phyloP scores from a whole-genome alignment of 495 filamentous ascomycete species.

The Penicillium arizonense region DNA sequence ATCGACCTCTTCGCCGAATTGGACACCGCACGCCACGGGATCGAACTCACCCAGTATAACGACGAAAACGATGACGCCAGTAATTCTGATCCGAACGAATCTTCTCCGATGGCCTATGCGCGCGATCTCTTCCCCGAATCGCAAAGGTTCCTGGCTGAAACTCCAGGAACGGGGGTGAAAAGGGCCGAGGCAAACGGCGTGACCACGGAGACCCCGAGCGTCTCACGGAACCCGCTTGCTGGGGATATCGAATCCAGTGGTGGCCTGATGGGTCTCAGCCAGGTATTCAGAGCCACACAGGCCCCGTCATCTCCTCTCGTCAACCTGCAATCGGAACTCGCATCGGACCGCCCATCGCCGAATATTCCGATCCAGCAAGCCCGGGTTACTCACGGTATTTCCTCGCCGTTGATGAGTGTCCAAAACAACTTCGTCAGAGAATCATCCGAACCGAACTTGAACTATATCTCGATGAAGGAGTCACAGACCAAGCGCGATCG shows the following conservation, averaged over 20 bases:
- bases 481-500: slow-evolving; percentile 43
- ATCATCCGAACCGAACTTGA: slow-evolving; percentile 45
- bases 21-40: slow-evolving; percentile 24
- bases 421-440: slow-evolving; percentile 35
- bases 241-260: slow-evolving; percentile 39
- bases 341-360: slow-evolving; percentile 53
- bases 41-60: slow-evolving; percentile 32
- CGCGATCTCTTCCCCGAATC: slow-evolving; percentile 50
- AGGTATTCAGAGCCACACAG: slow-evolving; percentile 52
- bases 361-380: slow-evolving; percentile 45
- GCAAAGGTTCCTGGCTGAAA: slow-evolving; percentile 45
- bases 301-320: slow-evolving; percentile 52
- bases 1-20: slow-evolving; percentile 47
- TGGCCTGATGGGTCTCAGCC: slow-evolving; percentile 48
- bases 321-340: slow-evolving; percentile 36
- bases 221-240: slow-evolving; percentile 48
- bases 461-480: slow-evolving; percentile 52
- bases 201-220: slow-evolving; percentile 33
- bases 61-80: slow-evolving; percentile 40
- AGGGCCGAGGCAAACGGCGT: slow-evolving; percentile 28
- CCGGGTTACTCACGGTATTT: slow-evolving; percentile 34
- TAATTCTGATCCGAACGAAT: slow-evolving; percentile 35
- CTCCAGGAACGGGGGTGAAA: slow-evolving; percentile 41
- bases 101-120: slow-evolving; percentile 37
- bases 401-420: slow-evolving; percentile 39